Evolutionary conservation across 2,329 filamentous ascomycete genomes (phyloP), one percentile per base, ranked within the genome.

Genomic region (Fusarium cicatricum): DNA sequence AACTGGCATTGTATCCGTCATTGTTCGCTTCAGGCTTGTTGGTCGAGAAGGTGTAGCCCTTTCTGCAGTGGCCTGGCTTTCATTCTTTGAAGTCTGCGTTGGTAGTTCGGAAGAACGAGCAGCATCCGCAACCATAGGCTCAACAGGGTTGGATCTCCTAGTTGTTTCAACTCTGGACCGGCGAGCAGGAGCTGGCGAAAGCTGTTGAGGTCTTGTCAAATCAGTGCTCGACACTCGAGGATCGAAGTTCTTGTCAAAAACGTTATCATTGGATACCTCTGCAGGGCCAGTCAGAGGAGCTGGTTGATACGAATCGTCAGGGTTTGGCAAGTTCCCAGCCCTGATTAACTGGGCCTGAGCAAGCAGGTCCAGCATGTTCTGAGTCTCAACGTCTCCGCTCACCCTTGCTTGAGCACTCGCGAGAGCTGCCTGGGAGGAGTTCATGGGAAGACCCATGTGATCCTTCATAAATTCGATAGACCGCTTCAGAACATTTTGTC

Each of bases 391-490:
- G 74, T 98, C 93, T 17, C 92, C 93, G 59, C 85, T 87, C 46
- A 90, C 82, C 69, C 90, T 88, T 47, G 93, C 91, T 74, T 97
- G 92, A 14, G 92, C 92, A 70, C 87, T 92, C 38, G 89, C 88
- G 64, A 97, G 86, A 11, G 86, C 91, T 12, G 90, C 86, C 70
- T 89, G 90, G 46, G 85, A 86, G 28, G 88, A 83, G 45, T 71
- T 76, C 58, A 77, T 76, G 28, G 90, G 85, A 89, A 92, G 94
- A 61, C 90, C 90, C 75, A 96, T 85, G 62, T 91, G 90, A 72
- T 97, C 92, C 70, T 91, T 90, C 90, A 99, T 96, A 71, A 98
- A 97, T 74, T 98, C 95, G 71, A 97, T 89, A 9, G 93, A 96
- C 55, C 94, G 85, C 77, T 96, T 97, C 69, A 99, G 75, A 29